These are phyloP conservation scores for Scolecobasidium constrictum DNA, from an alignment of 2,329 filamentous ascomycete genomes.

Conservation along the genomic window DNA sequence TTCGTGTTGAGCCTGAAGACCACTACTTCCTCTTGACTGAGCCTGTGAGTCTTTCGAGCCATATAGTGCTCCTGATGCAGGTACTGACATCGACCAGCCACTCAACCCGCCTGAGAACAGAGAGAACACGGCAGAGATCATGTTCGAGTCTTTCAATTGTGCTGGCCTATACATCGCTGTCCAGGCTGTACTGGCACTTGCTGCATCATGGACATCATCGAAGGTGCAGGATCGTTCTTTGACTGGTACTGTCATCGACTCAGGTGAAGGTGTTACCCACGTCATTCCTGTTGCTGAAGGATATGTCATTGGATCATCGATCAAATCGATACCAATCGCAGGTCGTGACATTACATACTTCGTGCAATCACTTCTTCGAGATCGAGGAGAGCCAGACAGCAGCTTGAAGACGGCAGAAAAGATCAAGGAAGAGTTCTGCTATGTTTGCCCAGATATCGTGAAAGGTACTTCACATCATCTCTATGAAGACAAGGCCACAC, in stretches of 20 bases:
- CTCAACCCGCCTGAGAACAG: slow-evolving; percentile 97
- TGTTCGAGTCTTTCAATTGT: slow-evolving; percentile 99
- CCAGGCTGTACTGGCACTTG: slow-evolving; percentile 89
- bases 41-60: slow-evolving; percentile 51
- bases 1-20: slow-evolving; percentile 95
- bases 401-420: slow-evolving; percentile 94
- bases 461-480: slow-evolving; percentile 39
- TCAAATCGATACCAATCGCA: slow-evolving; percentile 97
- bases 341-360: slow-evolving; percentile 99
- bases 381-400: slow-evolving; percentile 92
- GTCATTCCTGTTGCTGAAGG: slow-evolving; percentile 97
- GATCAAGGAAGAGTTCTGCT: slow-evolving; percentile 98
- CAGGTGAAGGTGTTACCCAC: slow-evolving; percentile 96
- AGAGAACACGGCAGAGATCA: slow-evolving; percentile 98
- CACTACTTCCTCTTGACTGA: slow-evolving; percentile 98
- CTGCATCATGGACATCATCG: slow-evolving; percentile 95
- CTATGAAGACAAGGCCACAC: background rate
- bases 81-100: slow-evolving; percentile 44
- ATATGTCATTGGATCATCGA: slow-evolving; percentile 97
- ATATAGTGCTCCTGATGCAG: slow-evolving; percentile 9
- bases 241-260: slow-evolving; percentile 96
- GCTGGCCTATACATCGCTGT: slow-evolving; percentile 98
- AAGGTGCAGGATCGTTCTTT: slow-evolving; percentile 94
- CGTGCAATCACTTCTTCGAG: slow-evolving; percentile 88
- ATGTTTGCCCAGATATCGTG: slow-evolving; percentile 96